Base-by-base conservation (phyloP, 306 rosid species). In the Inga laurina region DNA sequence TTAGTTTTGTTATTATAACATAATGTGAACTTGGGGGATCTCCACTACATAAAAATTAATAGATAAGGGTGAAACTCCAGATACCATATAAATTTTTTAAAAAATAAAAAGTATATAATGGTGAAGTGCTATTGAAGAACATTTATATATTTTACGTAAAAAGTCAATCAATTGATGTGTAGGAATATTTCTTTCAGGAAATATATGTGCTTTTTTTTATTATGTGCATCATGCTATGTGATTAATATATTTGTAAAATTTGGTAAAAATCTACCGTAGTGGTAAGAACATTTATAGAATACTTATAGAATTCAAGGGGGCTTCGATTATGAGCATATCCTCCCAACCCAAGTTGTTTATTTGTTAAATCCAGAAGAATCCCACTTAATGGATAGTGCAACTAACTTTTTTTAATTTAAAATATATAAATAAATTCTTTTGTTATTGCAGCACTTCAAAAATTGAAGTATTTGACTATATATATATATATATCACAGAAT, bases 21-120 rank as follows among this genome's bases (percentile, higher is more conserved):
- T 14, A 21, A 6, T 19, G 30, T 27, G 68, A 27, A 30, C 79
- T 81, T 75, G 57, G 90, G 91, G 77, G 89, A 88, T 85, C 87
- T 74, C 93, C 97, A 93, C 92, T 88, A 72, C 39, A 19, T 39
- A 84, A 82, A 84, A 87, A 67, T 82, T 51, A 68, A 88, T 72
- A 76, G 83, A 88, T 91, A 90, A 86, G 88, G 79, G 66, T 43
- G 79, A 82, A 76, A 85, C 75, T 85, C 85, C 77, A 69, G 45
- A 76, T 82, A 73, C 80, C 73, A 73, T 39, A 72, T 49, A 48
- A 11, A 2, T 3, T 48, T 49, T 72, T 82, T 52, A 73, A n/a
- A 54, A 49, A 62, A 56, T 16, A 18, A 59, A 78, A 79, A 76
- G 32, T 0, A 77, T 79, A 68, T 77, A 83, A 74, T 79, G 88